Evolutionary conservation across 2,329 filamentous ascomycete genomes (phyloP), one percentile per base, ranked within the genome.

Genomic region (Exserohilum rostratum): DNA sequence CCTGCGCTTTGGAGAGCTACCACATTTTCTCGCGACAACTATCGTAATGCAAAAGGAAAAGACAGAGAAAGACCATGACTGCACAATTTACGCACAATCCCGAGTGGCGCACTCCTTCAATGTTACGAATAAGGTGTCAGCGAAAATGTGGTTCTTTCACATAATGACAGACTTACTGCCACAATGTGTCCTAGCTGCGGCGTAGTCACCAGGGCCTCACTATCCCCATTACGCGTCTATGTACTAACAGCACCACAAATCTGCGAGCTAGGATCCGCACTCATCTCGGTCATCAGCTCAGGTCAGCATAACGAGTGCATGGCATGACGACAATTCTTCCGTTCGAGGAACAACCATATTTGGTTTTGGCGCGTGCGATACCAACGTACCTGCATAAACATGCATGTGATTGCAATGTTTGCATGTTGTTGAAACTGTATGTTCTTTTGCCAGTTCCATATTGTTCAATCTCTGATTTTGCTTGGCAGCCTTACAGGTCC

Each of bases 161-260:
- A 45, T 12, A 13, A 45, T 45, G 42, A 10, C 29, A 35, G 20
- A 30, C 9, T 10, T 20, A 13, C 10, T 15, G 46, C 46, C 30
- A 34, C 38, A 10, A 50, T 31, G 30, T 42, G 46, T 38, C 38
- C 35, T 43, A 34, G 35, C 25, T 40, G 46, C 46, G 27, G 22
- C 37, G 35, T 31, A 39, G 29, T 48, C 18, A 40, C 13, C 37
- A 42, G 37, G n/a, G 29, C 30, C 27, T 27, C 37, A n/a, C 18
- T 33, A 29, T 37, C 40, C 33, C 30, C 22, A 38, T 39, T 47
- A 22, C 29, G 46, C 29, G 22, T 42, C 46, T 7, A 22, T 7
- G 18, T 30, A 35, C 13, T n/a, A 27, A 20, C 30, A 5, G 20
- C 27, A 39, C 31, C n/a, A 25, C 13, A 12, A 33, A 20, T 18